Base-by-base conservation (phyloP, 257 asterid species). In the Plectranthus barbatus region DNA sequence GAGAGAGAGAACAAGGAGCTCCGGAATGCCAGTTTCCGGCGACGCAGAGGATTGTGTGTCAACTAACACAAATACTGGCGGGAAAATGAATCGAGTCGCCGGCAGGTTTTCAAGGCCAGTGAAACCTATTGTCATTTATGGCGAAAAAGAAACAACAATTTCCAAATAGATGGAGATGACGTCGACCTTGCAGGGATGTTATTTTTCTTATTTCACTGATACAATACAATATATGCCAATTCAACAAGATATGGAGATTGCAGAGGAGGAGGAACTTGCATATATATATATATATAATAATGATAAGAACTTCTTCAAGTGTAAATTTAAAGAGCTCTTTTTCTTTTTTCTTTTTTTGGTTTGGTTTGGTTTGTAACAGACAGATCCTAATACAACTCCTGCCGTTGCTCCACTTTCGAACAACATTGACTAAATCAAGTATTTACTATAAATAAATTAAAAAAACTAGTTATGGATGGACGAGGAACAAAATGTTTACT, bases 111-210 rank as follows among this genome's bases (percentile, higher is more conserved):
- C 48, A 76, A 71, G 34, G 29, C 82, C 81, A 50, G 71, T 15
- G 55, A 78, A 64, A 62, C 71, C 68, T 86, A 20, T 88, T 79
- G 95, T 84, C 96, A 89, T 89, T 89, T 89, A 89, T 77, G 86
- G 80, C 51, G 59, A 29, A 31, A 62, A 17, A 33, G 36, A 31
- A 31, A 23, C 1, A 23, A 23, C 4, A 4, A 23, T 23, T 23
- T 1, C 1, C 4, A 23, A 1, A 23, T 23, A 31, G 0, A 7
- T 31, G 31, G 5, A 26, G 5, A 1, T 26, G 31, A 26, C 5
- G 31, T 26, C 31, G 5, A 26, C 5, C 2, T 26, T 26, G 31
- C 31, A 26, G 31, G 31, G 31, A 31, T 31, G 9, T 8, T 1
- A 5, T 5, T 5, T 5, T 57, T 57, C 49, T 39, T 20, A 21